Base-by-base conservation (phyloP, 2,329 filamentous ascomycete species). In the Fusarium anthophilum region DNA sequence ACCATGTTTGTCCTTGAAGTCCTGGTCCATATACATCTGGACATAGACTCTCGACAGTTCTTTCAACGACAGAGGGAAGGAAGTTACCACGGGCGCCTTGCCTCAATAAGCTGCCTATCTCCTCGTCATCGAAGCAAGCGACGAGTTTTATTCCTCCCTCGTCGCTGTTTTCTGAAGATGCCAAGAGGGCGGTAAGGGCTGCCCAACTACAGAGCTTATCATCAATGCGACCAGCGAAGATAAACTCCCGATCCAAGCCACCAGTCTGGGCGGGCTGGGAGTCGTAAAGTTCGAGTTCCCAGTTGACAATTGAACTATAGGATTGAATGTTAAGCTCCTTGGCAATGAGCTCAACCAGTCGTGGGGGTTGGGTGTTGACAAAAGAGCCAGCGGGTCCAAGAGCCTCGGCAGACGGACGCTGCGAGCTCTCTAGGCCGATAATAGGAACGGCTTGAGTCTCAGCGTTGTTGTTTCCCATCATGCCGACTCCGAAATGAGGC, bases 161-260 rank as follows among this genome's bases (percentile, higher is more conserved):
- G 15, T 85, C 81, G 3, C 88, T 85, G 75, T 82, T 86, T 44
- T 87, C 84, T 18, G 89, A 85, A 24, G 92, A 90, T 56, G 92
- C 91, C 35, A 98, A 87, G 1, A 99, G 91, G 8, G 91, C 95
- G 82, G 95, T 91, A 59, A 98, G 88, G 13, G 96, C 96, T 13
- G 95, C 91, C 91, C 94, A 98, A 38, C 94, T 97, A 87, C 96
- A 98, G 53, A 99, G 91, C 86, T 98, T 98, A 85, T 99, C 96
- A 81, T 99, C 96, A 76, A 98, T 96, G 61, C 96, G 93, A 66
- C 96, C 95, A 14, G 94, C 96, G 74, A 96, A 98, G 83, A 99
- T 97, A 81, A 99, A 92, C 78, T 98, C 96, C 81, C 93, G 94
- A 78, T 97, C 94, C 65, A 99, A 83, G 18, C 96, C 96, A 74